A percentile compares a stretch with the other conserved stretches of the same genome.
These are phyloP conservation scores for Blastobotrys parvus DNA, from an alignment of 805 yeast species.

Conservation along the genomic window DNA sequence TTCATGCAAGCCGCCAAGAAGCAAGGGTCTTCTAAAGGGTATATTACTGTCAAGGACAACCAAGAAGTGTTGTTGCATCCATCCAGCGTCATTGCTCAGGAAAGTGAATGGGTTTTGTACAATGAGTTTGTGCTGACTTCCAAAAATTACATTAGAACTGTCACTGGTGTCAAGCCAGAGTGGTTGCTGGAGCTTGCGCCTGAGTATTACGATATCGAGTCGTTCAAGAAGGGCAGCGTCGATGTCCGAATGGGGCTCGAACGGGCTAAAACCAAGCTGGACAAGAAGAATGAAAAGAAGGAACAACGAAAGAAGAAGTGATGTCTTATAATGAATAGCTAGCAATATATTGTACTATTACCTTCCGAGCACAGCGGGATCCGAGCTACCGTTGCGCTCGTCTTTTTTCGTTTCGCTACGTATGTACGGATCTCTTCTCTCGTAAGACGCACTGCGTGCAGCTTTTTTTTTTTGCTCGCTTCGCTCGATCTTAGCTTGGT, in stretches of 20 bases:
- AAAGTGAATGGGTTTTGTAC: constrained; percentile 88
- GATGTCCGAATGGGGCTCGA: constrained; percentile 66
- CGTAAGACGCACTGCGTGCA: too few relatives aligned
- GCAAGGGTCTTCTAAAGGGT: constrained; percentile 50
- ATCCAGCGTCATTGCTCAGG: constrained; percentile 79
- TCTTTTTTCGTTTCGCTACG: too few relatives aligned
- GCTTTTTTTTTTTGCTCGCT: too few relatives aligned
- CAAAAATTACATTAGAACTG: constrained; percentile 90
- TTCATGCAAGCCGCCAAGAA: constrained; percentile 98
- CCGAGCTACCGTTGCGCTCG: too few relatives aligned
- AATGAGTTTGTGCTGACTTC: constrained; percentile 93
- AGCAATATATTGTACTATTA: background rate
- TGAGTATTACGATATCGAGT: constrained; percentile 52
- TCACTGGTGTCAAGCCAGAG: constrained; percentile 82
- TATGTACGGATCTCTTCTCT: too few relatives aligned
- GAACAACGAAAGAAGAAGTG: constrained; percentile 1
- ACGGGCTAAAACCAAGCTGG: constrained; percentile 42
- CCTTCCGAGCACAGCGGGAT: background rate
- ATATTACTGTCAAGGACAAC: constrained; percentile 86
- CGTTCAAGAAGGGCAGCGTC: constrained; percentile 62
- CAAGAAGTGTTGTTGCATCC: constrained; percentile 96
- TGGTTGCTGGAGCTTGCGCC: constrained; percentile 84
- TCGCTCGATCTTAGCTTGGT: too few relatives aligned
- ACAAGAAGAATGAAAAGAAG: constrained; percentile 9
- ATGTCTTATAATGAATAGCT: background rate